Evolutionary conservation across 2,329 filamentous ascomycete species (phyloP).

Genomic region (Cryphonectria radicalis): DNA sequence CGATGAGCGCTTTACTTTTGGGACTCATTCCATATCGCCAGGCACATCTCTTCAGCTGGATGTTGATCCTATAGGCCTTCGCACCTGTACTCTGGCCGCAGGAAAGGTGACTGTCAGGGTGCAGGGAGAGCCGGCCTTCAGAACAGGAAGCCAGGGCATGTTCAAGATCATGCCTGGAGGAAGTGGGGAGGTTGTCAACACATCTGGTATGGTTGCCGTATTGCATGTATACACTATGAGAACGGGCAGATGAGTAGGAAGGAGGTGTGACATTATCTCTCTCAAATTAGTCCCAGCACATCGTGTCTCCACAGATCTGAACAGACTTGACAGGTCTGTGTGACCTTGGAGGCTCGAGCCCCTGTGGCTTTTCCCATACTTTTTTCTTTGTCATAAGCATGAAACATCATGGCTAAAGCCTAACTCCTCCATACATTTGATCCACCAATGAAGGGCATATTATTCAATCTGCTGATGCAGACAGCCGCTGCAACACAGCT

Average conservation of each 20-base stretch:
- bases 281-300: not conserved
- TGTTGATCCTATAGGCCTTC: not conserved
- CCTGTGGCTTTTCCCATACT: not conserved
- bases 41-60: slow-evolving; percentile 2
- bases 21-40: not conserved
- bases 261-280: not conserved
- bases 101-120: slow-evolving; percentile 16
- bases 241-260: not conserved
- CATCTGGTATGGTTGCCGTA: not conserved
- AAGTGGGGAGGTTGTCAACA: slow-evolving; percentile 4
- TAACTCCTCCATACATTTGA: not conserved
- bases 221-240: slow-evolving; percentile 16
- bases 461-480: too few species aligned
- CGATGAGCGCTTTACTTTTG: slow-evolving; percentile 15
- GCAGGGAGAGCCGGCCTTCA: slow-evolving; percentile 1
- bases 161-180: slow-evolving; percentile 9
- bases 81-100: slow-evolving; percentile 10
- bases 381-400: not conserved
- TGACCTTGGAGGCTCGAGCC: not conserved
- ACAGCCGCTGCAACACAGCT: not conserved
- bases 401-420: too few species aligned
- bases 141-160: slow-evolving; percentile 9
- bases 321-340: not conserved
- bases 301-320: not conserved
- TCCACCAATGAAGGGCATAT: not conserved